These are phyloP conservation scores for Camillea tinctor DNA, from an alignment of 2,329 filamentous ascomycete species.

Conservation along the genomic window DNA sequence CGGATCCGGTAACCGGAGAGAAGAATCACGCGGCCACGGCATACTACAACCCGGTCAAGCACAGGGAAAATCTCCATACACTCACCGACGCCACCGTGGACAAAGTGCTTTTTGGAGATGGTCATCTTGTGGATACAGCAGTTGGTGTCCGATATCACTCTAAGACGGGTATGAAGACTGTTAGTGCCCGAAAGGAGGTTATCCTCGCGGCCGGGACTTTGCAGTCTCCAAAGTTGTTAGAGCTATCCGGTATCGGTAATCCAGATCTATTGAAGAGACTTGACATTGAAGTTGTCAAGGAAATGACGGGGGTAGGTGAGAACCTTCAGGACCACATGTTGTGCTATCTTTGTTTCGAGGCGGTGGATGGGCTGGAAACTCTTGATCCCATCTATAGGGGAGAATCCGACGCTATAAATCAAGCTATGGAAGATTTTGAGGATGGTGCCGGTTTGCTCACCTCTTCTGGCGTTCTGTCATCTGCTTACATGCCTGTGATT, in stretches of 20 bases:
- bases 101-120: conserved; percentile 2
- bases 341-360: conserved; percentile 1
- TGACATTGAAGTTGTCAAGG: conserved; percentile 42
- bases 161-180: neutral
- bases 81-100: conserved; percentile 3
- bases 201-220: conserved; percentile 58
- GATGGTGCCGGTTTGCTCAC: neutral
- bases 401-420: neutral
- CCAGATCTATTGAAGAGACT: conserved; percentile 39
- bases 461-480: neutral
- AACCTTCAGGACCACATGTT: conserved; percentile 47
- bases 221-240: conserved; percentile 55
- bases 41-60: conserved; percentile 3
- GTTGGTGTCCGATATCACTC: conserved; percentile 2
- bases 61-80: conserved; percentile 3
- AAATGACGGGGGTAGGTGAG: conserved; percentile 44
- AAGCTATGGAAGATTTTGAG: neutral
- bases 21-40: neutral
- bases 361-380: neutral
- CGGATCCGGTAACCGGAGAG: neutral
- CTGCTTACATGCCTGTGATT: conserved; percentile 1
- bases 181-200: conserved; percentile 41
- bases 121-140: neutral
- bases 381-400: neutral
- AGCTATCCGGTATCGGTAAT: conserved; percentile 59